Percentiles rank a stretch among this genome's conserved stretches.
phyloP scores from a whole-genome alignment of 805 yeast genomes.

The Metschnikowia dekortorum region DNA sequence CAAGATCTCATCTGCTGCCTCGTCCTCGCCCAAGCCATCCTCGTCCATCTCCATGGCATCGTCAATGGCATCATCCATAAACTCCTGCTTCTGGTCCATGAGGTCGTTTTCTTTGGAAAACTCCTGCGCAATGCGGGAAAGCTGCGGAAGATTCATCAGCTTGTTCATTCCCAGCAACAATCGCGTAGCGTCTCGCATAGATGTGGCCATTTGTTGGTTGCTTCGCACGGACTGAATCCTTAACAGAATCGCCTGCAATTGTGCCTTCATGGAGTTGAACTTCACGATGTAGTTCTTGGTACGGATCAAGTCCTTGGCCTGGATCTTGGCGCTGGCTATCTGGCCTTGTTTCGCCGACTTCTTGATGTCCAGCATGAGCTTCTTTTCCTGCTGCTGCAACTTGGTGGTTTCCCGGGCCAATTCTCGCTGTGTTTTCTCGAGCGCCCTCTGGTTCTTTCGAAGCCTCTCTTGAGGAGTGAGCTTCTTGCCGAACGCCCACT shows the following conservation, averaged over 20 bases:
- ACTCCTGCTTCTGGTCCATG: conserved; percentile 98
- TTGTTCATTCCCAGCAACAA: conserved; percentile 83
- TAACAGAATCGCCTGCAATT: conserved; percentile 88
- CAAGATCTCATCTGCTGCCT: conserved; percentile 87
- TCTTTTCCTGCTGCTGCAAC: conserved; percentile 89
- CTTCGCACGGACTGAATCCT: conserved; percentile 90
- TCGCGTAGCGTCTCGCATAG: conserved; percentile 91
- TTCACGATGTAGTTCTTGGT: conserved; percentile 80
- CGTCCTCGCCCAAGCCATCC: conserved; percentile 71
- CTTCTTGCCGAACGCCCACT: conserved; percentile 95
- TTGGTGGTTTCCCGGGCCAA: conserved; percentile 82
- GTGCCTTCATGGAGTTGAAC: conserved; percentile 91
- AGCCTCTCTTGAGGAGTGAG: conserved; percentile 92
- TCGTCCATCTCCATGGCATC: conserved; percentile 89
- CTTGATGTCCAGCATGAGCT: conserved; percentile 77
- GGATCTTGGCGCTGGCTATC: conserved; percentile 83
- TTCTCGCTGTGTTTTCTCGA: conserved; percentile 93
- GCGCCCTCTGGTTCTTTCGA: conserved; percentile 91
- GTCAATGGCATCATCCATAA: conserved; percentile 97
- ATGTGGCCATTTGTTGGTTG: conserved; percentile 90
- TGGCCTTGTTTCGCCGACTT: conserved; percentile 90
- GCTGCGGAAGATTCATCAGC: conserved; percentile 85
- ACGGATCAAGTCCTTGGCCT: conserved; percentile 91
- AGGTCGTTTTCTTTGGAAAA: conserved; percentile 91
- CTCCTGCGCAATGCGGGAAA: conserved; percentile 88